These are phyloP conservation scores for Fusarium camptoceras DNA, from an alignment of 2,329 filamentous ascomycete species.

Conservation along the genomic window DNA sequence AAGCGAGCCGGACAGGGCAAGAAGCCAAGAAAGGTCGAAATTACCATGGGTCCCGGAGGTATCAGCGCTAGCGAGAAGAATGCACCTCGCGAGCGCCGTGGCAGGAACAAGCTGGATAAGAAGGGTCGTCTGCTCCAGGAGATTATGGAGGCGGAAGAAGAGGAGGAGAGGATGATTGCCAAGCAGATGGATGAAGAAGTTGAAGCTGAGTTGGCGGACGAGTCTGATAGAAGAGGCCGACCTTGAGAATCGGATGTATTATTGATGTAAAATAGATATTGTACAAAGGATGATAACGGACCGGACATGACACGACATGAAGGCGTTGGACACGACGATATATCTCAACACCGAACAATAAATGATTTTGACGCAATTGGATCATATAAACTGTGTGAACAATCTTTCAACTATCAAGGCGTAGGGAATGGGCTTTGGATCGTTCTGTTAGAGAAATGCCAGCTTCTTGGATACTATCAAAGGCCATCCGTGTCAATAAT, in stretches of 20 bases:
- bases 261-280: constrained; percentile 35
- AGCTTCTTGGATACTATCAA: not conserved
- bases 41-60: constrained; percentile 51
- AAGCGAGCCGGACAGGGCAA: constrained; percentile 57
- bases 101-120: constrained; percentile 56
- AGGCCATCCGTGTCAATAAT: not conserved
- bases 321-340: constrained; percentile 33
- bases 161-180: constrained; percentile 48
- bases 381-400: not conserved
- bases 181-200: constrained; percentile 50
- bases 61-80: constrained; percentile 55
- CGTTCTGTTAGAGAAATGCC: rapidly evolving
- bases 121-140: constrained; percentile 56
- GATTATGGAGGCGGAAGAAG: constrained; percentile 52
- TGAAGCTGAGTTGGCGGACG: constrained; percentile 44
- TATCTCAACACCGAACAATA: constrained; percentile 38
- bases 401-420: rapidly evolving
- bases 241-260: constrained; percentile 19
- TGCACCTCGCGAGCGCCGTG: constrained; percentile 52
- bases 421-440: too few species aligned
- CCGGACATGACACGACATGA: constrained; percentile 25
- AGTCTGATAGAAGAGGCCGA: constrained; percentile 27
- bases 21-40: constrained; percentile 55
- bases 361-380: not conserved
- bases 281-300: constrained; percentile 31